Base-by-base conservation (phyloP, 129 eudicot genomes). In the Helianthus tuberosus region DNA sequence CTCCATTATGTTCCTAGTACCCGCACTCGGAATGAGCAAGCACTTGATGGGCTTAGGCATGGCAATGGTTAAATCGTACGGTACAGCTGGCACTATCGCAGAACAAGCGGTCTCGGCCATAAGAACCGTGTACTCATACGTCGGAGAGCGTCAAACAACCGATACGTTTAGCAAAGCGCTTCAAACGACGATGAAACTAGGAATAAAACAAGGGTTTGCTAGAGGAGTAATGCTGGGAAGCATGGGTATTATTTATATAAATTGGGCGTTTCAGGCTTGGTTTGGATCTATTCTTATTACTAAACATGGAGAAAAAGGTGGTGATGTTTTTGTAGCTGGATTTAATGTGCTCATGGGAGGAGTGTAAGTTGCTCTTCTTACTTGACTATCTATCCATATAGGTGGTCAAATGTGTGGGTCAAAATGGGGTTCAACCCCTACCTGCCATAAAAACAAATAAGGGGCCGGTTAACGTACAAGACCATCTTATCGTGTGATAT, bases 251-350 rank as follows among this genome's bases (percentile, higher is more conserved):
- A 84, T 89, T 35, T 89, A 89, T 44, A n/a, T 89, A 49, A 89
- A 86, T 66, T 89, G 96, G 96, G 91, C 80, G 1, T 86, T 89
- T 80, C 96, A 89, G 52, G 96, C 88, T 50, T 89, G 89, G 91
- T 46, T 86, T 3, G 96, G 96, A 10, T 89, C 96, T 52, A 61
- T 86, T 75, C 82, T 89, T 0, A 85, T 89, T 32, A 79, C 89
- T 66, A 89, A 75, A 55, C 84, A 75, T 68, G 88, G 83, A 1
- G 96, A 84, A 75, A 89, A 82, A 62, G 96, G 91, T 15, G 91
- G 96, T 8, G 87, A 89, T 57, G 70, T 89, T 47, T 89, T 89
- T 44, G 89, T 89, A 11, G 91, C 96, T 58, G 91, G 96, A 39
- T 89, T 89, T 84, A 85, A 82, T 49, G 87, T 89, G 46, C 89